Evolutionary conservation across 1,139 yeast species (phyloP), one percentile per base, ranked within the genome.

Genomic region (Arxiozyma slooffiae): DNA sequence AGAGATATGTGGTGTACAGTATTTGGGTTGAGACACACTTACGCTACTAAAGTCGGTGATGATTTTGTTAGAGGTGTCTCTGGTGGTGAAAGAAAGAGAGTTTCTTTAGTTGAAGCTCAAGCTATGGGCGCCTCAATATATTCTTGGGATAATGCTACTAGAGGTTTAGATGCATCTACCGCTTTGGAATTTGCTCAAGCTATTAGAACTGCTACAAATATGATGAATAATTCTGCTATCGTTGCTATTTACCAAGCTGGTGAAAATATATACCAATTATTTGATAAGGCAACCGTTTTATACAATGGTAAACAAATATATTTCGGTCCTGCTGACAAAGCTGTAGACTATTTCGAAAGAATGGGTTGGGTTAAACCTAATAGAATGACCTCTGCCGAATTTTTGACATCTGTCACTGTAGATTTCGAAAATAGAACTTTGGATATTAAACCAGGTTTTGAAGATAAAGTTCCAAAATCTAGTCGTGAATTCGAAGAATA

Each of bases 131-230:
- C 80, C 22, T 70, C 78, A 18, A 67, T 82, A 46, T 80, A 80
- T 59, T 78, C 82, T 62, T 82, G 85, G 85, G 89, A 82, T 71
- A 82, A 82, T 60, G 82, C 87, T n/a, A 82, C 88, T n/a, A 74
- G 87, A 67, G 88, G 88, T 63, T 72, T 82, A 54, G 88, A 82
- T 70, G 81, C 88, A 22, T 79, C 86, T 8, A 81, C 88, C 21
- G 88, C 88, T 24, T 72, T 82, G 57, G 87, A 81, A 60, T 82
- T 76, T 61, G 73, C 79, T 21, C 77, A 75, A 61, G 83, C 85
- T 48, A 72, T 82, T 44, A 77, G 84, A 63, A 75, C 82, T 1
- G 73, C 80, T 20, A 80, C 87, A 17, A 77, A 76, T 56, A 66
- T 81, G 61, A 66, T 79, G 64, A 73, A 73, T 52, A 73, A 75